Percentiles rank a stretch among this genome's conserved stretches.
Evolutionary conservation across 768 basidiomycete species (phyloP).

Genomic region (Kwoniella sp.): DNA sequence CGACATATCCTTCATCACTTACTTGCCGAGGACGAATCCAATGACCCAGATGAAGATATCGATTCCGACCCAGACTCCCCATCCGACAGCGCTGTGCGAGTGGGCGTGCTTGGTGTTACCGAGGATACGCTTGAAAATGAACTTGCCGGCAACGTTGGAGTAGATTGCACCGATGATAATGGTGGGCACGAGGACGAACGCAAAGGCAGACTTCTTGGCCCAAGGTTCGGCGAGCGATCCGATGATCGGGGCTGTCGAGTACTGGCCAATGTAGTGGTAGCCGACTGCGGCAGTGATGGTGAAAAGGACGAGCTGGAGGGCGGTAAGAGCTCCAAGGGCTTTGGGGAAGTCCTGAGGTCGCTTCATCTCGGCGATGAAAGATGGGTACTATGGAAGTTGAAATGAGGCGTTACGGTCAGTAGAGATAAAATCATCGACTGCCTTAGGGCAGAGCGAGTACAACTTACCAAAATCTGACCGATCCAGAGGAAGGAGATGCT

Average conservation of each 20-base stretch:
- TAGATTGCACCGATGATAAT: constrained; percentile 50
- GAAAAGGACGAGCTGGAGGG: constrained; percentile 44
- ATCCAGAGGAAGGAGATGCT: constrained; percentile 53
- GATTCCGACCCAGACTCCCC: constrained; percentile 46
- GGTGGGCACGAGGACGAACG: constrained; percentile 49
- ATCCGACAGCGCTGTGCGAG: constrained; percentile 41
- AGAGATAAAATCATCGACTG: too few species aligned
- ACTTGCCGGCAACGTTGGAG: constrained; percentile 48
- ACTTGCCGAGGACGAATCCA: constrained; percentile 46
- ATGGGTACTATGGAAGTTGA: constrained; percentile 33
- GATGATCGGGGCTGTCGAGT: constrained; percentile 47
- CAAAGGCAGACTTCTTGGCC: constrained; percentile 47
- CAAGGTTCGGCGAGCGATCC: constrained; percentile 48
- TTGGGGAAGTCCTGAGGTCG: constrained; percentile 55
- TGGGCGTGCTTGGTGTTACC: constrained; percentile 39
- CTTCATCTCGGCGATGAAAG: constrained; percentile 57
- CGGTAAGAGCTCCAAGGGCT: constrained; percentile 46
- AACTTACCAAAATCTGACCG: constrained; percentile 40
- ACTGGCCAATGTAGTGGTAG: constrained; percentile 48
- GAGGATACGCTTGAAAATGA: constrained; percentile 46
- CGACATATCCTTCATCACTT: constrained; percentile 4
- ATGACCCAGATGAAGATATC: constrained; percentile 44
- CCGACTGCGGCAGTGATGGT: constrained; percentile 45
- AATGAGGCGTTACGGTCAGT: neutral
- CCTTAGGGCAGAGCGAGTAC: neutral